Base-by-base conservation (phyloP, 306 rosid genomes). In the Trifolium repens region DNA sequence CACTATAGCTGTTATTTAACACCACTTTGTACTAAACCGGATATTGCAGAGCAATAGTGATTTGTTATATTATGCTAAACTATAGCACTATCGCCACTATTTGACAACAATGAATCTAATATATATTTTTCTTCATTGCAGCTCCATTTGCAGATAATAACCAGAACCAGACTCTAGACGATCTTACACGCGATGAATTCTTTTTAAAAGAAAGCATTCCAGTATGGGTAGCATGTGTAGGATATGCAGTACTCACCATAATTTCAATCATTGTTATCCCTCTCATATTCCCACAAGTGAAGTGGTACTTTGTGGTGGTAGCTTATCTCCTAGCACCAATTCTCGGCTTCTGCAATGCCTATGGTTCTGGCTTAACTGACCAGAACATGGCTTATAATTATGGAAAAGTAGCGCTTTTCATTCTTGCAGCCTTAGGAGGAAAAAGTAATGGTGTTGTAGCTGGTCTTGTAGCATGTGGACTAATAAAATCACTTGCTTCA, bases 331-430 rank as follows among this genome's bases (percentile, higher is more conserved):
- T 93, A 3, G 98, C 97, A 24, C 98, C 98, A 1, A 82, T 89
- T 73, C 96, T 93, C 35, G 74, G 96, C 87, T 93, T 93, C 86
- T 93, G 98, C 87, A 93, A 93, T 27, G 96, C 98, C 22, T 91
- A 93, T 53, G 97, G 98, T 0, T 81, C 93, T 0, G 98, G 97
- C 49, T 74, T 93, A 63, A 93, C 98, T 1, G 97, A 93, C 85
- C 85, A 85, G 91, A 89, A 89, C 85, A 89, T 93, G 97, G 92
- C 97, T 3, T 89, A 87, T 54, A 93, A 91, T 80, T 93, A 93
- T 2, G 97, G 98, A 9, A 93, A 93, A 73, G 97, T 91, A 75
- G 97, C 98, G 57, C 91, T 93, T 46, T 89, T 93, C 68, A 77
- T 89, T 62, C 92, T 93, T 34, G 89, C 97, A 43, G 86, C 92